Evolutionary conservation across 768 basidiomycete species (phyloP).

Genomic region (Cystofilobasidium bisporidii): DNA sequence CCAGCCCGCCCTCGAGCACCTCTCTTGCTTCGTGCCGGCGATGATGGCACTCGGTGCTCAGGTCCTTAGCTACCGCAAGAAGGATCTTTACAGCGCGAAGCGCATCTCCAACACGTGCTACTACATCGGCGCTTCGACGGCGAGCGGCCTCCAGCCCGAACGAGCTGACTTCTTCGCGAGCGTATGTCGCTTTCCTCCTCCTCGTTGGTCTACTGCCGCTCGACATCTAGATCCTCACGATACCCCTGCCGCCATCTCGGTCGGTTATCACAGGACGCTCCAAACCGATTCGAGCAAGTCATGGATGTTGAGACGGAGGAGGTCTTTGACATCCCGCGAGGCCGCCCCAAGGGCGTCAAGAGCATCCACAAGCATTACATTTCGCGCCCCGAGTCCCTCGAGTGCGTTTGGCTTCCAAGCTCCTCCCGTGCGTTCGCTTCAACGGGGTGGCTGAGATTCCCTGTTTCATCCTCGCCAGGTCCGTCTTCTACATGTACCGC

Average conservation of each 20-base stretch:
- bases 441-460: not conserved
- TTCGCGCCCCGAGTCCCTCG: conserved; percentile 11
- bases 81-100: conserved; percentile 12
- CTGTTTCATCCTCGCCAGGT: not conserved
- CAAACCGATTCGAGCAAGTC: not conserved
- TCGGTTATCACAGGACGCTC: not conserved
- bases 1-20: conserved; percentile 22
- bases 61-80: conserved; percentile 13
- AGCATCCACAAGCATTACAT: conserved; percentile 25
- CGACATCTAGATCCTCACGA: too few species aligned
- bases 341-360: conserved; percentile 17
- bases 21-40: conserved; percentile 10
- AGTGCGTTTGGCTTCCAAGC: not conserved
- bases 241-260: not conserved
- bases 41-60: conserved; percentile 15
- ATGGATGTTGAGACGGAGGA: conserved; percentile 17
- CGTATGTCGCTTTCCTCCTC: not conserved
- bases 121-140: conserved; percentile 6
- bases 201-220: too few species aligned
- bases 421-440: not conserved
- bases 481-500: conserved; percentile 25
- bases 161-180: conserved; percentile 17
- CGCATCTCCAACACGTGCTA: conserved; percentile 26
- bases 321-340: conserved; percentile 9
- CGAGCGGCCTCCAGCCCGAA: conserved; percentile 20